Evolutionary conservation across 1,284 basidiomycete genomes (phyloP), one percentile per base, ranked within the genome.

Genomic region (Puccinia polysora): DNA sequence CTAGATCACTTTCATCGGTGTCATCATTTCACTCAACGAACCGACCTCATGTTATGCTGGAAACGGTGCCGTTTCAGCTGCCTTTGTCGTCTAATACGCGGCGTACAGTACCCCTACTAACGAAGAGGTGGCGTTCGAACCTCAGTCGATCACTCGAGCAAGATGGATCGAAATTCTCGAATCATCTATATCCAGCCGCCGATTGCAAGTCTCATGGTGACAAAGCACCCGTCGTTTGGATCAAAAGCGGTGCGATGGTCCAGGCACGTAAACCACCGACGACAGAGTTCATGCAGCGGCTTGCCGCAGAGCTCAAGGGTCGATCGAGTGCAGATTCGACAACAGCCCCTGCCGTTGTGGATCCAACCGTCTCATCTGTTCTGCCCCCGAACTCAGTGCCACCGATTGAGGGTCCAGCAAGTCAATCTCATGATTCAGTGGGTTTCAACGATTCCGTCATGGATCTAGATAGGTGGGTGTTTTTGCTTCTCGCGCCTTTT

Each of bases 181-280:
- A 47, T 15, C 43, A 49, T 18, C 4, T 64, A 14, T 50, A 25
- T 34, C 15, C 25, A 30, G 15, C 62, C n/a, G 62, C 45, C n/a
- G 34, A 34, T 18, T 14, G 34, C 32, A 67, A 67, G 36, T 23
- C 30, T 18, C 49, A 38, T 8, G 25, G n/a, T 25, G 28, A 32
- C 34, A 58, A 58, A 36, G 65, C 55, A 3, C 65, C 65, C 5
- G 53, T 69, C 4, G 55, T 69, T 4, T 69, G 65, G 65, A 69
- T 69, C 28, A 69, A 69, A 60, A 53, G 56, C n/a, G 65, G 65
- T 10, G 65, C 65, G 25, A 50, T 69, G 36, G 40, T 69, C 32
- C 65, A 69, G 53, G 65, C 65, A 3, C 52, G 65, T 1, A 69
- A 69, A 50, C 65, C 65, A 36, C 65, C 65, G 6, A 59, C 65